Base-by-base conservation (phyloP, 768 basidiomycete species). In the Lentinus tigrinus region DNA sequence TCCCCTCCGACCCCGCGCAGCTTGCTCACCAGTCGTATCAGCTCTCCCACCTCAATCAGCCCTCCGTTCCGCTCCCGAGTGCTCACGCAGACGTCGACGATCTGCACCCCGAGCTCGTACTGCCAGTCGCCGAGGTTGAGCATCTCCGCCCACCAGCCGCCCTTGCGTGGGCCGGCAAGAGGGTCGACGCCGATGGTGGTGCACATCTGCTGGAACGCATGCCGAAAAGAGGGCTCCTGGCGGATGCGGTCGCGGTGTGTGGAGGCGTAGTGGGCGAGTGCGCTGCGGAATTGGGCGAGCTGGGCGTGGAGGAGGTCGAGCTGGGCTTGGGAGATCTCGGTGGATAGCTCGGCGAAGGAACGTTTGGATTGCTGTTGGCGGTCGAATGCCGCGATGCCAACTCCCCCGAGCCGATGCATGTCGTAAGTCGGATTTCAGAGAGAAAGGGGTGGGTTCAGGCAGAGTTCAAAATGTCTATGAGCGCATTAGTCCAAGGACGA, bases 161-260 rank as follows among this genome's bases (percentile, higher is more conserved):
- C 91, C 66, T 85, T 85, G 40, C 88, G 77, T 0, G 91, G 89
- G 0, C 93, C 93, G 2, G 91, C 89, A 19, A 98, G 83, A 1
- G 96, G 95, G 70, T 98, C 97, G 23, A 99, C 93, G 31, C 94
- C 94, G 55, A 99, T 91, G 16, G 89, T 87, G 2, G 89, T 83
- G 70, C 97, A 99, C 93, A 99, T 97, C 57, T 92, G 89, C 63
- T 95, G 92, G 74, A 98, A 98, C 19, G 85, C 89, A 78, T 89
- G 89, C 4, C 97, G 82, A 71, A 99, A 95, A 3, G 82, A 80
- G 1, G 96, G 93, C 63, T 96, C 90, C 51, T 78, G 78, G 56
- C 85, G 83, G 68, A 99, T 98, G 56, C 88, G 84, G 42, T 88
- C 84, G 49, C 93, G 87, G 71, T 98, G 95, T 9, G 85, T 85